Evolutionary conservation across 148 eudicot species (phyloP).

Genomic region (Nyssa sinensis): DNA sequence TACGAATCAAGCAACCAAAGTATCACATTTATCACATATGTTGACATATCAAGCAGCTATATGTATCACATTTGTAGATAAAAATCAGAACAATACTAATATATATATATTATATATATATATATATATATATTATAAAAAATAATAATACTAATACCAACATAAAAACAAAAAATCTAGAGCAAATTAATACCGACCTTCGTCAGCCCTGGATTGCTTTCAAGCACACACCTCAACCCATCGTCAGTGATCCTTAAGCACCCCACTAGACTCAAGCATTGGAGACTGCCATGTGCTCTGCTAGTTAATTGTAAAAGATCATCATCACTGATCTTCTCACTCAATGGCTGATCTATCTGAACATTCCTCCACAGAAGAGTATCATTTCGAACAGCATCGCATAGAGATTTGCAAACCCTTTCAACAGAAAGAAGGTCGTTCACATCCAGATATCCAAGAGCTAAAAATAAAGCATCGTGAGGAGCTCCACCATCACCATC

Average conservation of each 20-base stretch:
- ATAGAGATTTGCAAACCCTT: conserved; percentile 45
- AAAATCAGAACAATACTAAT: too few relatives aligned
- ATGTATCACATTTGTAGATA: too few relatives aligned
- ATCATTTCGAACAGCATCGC: conserved; percentile 37
- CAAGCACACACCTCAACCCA: conserved; percentile 38
- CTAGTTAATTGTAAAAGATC: conserved; percentile 32
- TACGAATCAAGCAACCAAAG: too few relatives aligned
- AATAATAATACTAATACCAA: too few relatives aligned
- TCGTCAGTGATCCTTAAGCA: conserved; percentile 35
- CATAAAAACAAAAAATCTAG: too few relatives aligned
- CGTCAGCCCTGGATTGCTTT: conserved; percentile 33
- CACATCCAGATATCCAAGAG: conserved; percentile 40
- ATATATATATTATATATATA: too few relatives aligned
- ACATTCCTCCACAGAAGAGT: conserved; percentile 43
- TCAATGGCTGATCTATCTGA: conserved; percentile 30
- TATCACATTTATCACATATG: too few relatives aligned
- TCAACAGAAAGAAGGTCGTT: conserved; percentile 46
- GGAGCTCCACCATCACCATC: conserved; percentile 29
- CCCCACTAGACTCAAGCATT: conserved; percentile 34
- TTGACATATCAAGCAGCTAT: too few relatives aligned
- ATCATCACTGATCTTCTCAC: conserved; percentile 33
- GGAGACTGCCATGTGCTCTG: conserved; percentile 48
- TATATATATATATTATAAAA: too few relatives aligned
- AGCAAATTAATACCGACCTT: conserved; percentile 29
- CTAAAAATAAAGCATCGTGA: conserved; percentile 33